phyloP scores from a whole-genome alignment of 371 early-diverging fungal genomes.

The Mucor plumbeus region DNA sequence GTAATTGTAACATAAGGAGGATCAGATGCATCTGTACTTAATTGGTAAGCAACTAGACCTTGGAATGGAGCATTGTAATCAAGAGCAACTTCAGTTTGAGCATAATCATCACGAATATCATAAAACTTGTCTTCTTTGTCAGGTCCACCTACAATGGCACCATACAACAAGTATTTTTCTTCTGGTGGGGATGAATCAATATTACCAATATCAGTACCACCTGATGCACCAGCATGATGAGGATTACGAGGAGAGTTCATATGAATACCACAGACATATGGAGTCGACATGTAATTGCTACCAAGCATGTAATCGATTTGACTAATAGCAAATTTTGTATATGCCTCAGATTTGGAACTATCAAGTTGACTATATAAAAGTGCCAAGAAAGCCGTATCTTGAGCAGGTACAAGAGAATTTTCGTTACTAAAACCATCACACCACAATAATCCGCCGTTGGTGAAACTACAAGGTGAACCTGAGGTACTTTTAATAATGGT shows the following conservation, averaged over 20 bases:
- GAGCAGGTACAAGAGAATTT: slow-evolving; percentile 56
- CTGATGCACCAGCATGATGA: slow-evolving; percentile 68
- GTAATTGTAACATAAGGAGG: slow-evolving; percentile 62
- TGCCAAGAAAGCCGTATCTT: slow-evolving; percentile 51
- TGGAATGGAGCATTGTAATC: slow-evolving; percentile 74
- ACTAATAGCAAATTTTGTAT: slow-evolving; percentile 47
- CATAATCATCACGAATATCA: slow-evolving; percentile 56
- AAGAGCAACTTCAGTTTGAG: slow-evolving; percentile 62
- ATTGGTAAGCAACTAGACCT: slow-evolving; percentile 63
- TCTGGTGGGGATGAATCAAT: slow-evolving; percentile 50
- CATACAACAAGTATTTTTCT: slow-evolving; percentile 53
- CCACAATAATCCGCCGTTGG: slow-evolving; percentile 62
- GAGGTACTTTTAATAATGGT: slow-evolving; percentile 30
- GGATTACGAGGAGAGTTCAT: slow-evolving; percentile 67
- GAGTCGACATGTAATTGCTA: slow-evolving; percentile 60
- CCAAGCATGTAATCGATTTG: slow-evolving; percentile 68
- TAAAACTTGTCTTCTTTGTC: slow-evolving; percentile 57
- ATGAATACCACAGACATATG: slow-evolving; percentile 68
- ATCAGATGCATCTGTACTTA: slow-evolving; percentile 46
- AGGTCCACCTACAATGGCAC: slow-evolving; percentile 70
- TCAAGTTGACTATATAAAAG: slow-evolving; percentile 41
- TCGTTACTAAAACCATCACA: slow-evolving; percentile 54
- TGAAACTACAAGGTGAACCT: slow-evolving; percentile 50
- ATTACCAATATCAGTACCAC: slow-evolving; percentile 52
- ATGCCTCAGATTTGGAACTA: slow-evolving; percentile 34